Evolutionary conservation across 2,329 filamentous ascomycete genomes (phyloP).

Genomic region (Bipolaris zeicola): DNA sequence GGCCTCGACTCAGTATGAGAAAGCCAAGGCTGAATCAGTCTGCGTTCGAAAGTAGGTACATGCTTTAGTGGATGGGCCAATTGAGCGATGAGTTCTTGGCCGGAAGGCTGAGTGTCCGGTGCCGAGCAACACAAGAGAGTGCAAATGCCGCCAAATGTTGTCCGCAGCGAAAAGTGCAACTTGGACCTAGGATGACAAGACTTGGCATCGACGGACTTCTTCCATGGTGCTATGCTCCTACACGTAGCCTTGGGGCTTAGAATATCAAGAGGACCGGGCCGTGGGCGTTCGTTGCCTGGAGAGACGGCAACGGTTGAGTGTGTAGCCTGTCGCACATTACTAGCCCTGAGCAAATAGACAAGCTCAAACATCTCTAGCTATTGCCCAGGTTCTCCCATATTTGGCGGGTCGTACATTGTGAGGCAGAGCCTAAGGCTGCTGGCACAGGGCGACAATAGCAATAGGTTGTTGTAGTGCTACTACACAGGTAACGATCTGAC

Average conservation of each 20-base stretch:
- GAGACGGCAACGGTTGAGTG: neutral
- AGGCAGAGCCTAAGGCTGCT: conserved; percentile 18
- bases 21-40: neutral
- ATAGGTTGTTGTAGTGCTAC: neutral
- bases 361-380: neutral
- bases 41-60: neutral
- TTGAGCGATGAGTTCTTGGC: conserved; percentile 10
- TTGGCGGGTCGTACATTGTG: conserved; percentile 6
- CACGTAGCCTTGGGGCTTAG: conserved; percentile 24
- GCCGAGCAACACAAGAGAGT: conserved; percentile 20
- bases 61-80: neutral
- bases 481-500: neutral
- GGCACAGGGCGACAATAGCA: conserved; percentile 9
- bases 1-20: conserved; percentile 3
- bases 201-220: conserved; percentile 9
- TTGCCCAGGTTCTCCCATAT: conserved; percentile 4
- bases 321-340: neutral
- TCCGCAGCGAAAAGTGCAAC: neutral
- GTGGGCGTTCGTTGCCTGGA: neutral
- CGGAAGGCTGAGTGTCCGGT: conserved; percentile 25
- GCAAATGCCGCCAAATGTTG: conserved; percentile 4
- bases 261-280: conserved; percentile 3
- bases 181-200: conserved; percentile 9
- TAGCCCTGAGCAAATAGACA: neutral
- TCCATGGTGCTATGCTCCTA: conserved; percentile 1